phyloP scores from a whole-genome alignment of 805 yeast species.

The Barnettozyma californica region DNA sequence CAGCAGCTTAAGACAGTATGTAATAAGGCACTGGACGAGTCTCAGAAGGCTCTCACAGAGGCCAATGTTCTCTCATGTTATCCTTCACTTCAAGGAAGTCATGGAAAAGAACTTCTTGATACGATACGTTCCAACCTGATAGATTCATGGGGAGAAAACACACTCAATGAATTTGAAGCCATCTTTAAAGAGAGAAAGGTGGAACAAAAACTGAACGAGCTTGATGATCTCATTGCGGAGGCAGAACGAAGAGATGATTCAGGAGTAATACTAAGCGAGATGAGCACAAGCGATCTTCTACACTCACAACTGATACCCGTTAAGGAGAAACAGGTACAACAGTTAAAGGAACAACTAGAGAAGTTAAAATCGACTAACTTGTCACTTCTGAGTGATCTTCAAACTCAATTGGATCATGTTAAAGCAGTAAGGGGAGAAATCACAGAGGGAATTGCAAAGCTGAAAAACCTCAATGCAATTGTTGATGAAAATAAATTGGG shows the following conservation, averaged over 20 bases:
- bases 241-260: constrained; percentile 24
- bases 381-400: constrained; percentile 12
- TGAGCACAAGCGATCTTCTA: constrained; percentile 17
- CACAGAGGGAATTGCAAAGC: constrained; percentile 2
- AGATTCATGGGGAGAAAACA: constrained; percentile 39
- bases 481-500: constrained; percentile 10
- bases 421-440: constrained; percentile 8
- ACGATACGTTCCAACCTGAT: constrained; percentile 43
- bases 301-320: constrained; percentile 23
- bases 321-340: constrained; percentile 17
- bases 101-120: constrained; percentile 37
- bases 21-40: constrained; percentile 46
- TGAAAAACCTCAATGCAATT: constrained; percentile 11
- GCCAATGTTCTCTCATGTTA: constrained; percentile 47
- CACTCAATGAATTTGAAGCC: constrained; percentile 43
- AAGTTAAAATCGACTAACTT: constrained; percentile 10
- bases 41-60: constrained; percentile 41
- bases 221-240: constrained; percentile 39
- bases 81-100: constrained; percentile 41
- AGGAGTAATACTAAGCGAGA: constrained; percentile 7
- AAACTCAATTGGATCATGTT: constrained; percentile 11
- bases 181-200: constrained; percentile 43
- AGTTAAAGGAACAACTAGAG: constrained; percentile 14
- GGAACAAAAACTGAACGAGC: constrained; percentile 34
- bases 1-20: constrained; percentile 43